phyloP scores from a whole-genome alignment of 768 basidiomycete species.

The Russula emetica region DNA sequence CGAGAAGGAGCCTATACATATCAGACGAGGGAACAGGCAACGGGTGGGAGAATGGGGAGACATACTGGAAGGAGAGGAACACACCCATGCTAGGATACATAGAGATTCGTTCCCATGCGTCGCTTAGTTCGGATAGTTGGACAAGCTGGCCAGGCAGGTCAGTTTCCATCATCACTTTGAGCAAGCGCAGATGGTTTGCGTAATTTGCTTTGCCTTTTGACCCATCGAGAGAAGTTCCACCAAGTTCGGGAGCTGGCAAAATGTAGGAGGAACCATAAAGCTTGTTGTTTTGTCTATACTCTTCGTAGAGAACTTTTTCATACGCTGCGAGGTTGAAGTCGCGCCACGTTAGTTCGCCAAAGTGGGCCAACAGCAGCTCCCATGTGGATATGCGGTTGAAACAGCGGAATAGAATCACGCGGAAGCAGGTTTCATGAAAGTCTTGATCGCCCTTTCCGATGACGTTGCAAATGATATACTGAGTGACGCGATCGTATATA shows the following conservation, averaged over 20 bases:
- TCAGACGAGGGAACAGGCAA: slow-evolving; percentile 2
- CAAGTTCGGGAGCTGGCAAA: slow-evolving; percentile 62
- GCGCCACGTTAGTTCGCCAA: slow-evolving; percentile 60
- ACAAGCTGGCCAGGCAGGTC: slow-evolving; percentile 48
- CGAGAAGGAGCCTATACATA: slow-evolving; percentile 35
- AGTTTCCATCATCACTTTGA: slow-evolving; percentile 46
- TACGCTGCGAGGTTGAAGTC: slow-evolving; percentile 53
- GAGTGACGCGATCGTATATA: slow-evolving; percentile 63
- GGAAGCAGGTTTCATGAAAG: slow-evolving; percentile 62
- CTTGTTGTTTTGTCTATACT: slow-evolving; percentile 37
- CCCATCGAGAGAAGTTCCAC: slow-evolving; percentile 30
- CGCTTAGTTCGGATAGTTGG: slow-evolving; percentile 51
- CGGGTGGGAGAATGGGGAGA: background rate
- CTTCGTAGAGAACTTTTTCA: slow-evolving; percentile 45
- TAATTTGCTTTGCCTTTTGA: slow-evolving; percentile 36
- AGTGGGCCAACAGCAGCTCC: slow-evolving; percentile 48
- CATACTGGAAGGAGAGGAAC: slow-evolving; percentile 63
- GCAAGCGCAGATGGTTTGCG: slow-evolving; percentile 59
- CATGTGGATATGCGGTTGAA: slow-evolving; percentile 74
- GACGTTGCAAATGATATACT: slow-evolving; percentile 65
- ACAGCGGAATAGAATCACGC: slow-evolving; percentile 64
- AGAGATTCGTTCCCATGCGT: slow-evolving; percentile 53
- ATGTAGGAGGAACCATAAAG: slow-evolving; percentile 72
- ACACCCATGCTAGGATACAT: slow-evolving; percentile 71
- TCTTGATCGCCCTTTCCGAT: slow-evolving; percentile 62